phyloP scores from a whole-genome alignment of 2,329 filamentous ascomycete species.

The Zarea fungicola region DNA sequence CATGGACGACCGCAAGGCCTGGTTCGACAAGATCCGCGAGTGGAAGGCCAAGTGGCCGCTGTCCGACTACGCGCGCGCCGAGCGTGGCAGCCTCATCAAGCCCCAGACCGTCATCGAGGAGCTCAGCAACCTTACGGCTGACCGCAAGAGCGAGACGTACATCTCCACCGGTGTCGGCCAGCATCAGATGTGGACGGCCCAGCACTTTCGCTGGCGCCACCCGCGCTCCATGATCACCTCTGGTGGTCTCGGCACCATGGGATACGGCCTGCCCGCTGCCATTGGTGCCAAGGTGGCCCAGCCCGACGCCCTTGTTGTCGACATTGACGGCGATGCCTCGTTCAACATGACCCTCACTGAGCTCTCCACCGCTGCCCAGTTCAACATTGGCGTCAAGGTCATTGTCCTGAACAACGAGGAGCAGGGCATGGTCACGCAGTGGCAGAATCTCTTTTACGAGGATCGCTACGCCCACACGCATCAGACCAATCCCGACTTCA shows the following conservation, averaged over 20 bases:
- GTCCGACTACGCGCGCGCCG: slow-evolving; percentile 71
- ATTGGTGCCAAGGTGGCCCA: slow-evolving; percentile 88
- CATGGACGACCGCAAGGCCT: slow-evolving; percentile 66
- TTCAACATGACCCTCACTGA: slow-evolving; percentile 99
- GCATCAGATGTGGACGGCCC: slow-evolving; percentile 98
- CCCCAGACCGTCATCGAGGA: slow-evolving; percentile 90
- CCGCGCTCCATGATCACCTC: slow-evolving; percentile 95
- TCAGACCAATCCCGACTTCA: slow-evolving; percentile 85
- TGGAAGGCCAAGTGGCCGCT: slow-evolving; percentile 95
- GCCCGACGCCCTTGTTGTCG: slow-evolving; percentile 77
- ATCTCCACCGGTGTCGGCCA: slow-evolving; percentile 94
- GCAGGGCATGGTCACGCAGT: slow-evolving; percentile 95
- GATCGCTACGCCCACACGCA: slow-evolving; percentile 85
- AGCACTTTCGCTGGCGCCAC: slow-evolving; percentile 92
- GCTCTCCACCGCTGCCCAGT: slow-evolving; percentile 86
- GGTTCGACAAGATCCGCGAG: slow-evolving; percentile 82
- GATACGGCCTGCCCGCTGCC: slow-evolving; percentile 86
- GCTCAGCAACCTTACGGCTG: slow-evolving; percentile 74
- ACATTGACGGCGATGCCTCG: slow-evolving; percentile 97
- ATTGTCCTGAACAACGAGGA: slow-evolving; percentile 95
- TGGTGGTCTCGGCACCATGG: slow-evolving; percentile 84
- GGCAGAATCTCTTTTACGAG: slow-evolving; percentile 92
- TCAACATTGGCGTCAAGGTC: slow-evolving; percentile 94
- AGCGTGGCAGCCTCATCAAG: slow-evolving; percentile 77
- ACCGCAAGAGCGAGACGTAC: slow-evolving; percentile 77